Percentiles rank a stretch among this genome's conserved stretches.
Conservation (phyloP, 148 eudicot species). For the Pharnaceum exiguum region DNA sequence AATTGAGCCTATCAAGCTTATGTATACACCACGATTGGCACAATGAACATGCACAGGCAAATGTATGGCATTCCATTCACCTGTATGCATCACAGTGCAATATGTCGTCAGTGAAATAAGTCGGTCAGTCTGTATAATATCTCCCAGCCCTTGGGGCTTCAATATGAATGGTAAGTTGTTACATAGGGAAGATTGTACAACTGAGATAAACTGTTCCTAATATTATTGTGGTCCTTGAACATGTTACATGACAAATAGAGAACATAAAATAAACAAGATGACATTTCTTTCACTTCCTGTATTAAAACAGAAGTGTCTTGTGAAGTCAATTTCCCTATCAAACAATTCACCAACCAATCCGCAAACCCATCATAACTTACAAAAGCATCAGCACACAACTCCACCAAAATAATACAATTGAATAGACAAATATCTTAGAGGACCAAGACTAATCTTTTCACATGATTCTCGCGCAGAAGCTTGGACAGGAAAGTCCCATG, state of each 20-base stretch:
- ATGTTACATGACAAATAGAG: slow-evolving; percentile 10
- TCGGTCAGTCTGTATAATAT: no score
- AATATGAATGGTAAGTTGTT: no score
- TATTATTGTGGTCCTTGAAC: slow-evolving; percentile 7
- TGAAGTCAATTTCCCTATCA: not conserved
- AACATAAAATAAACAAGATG: not conserved
- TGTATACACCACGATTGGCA: no score
- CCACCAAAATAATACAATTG: slow-evolving; percentile 19
- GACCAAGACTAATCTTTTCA: not conserved
- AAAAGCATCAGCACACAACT: not conserved
- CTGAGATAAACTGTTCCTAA: no score
- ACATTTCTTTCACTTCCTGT: slow-evolving; percentile 12
- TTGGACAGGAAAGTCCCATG: no score
- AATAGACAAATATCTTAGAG: slow-evolving; percentile 2
- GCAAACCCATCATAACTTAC: slow-evolving; percentile 9
- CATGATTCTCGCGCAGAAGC: not conserved
- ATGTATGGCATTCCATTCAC: no score
- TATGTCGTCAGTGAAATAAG: no score
- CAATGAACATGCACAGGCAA: no score
- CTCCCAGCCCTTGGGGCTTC: no score
- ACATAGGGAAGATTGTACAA: no score
- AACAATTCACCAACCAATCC: slow-evolving; percentile 9
- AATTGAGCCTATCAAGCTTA: no score
- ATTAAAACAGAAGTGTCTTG: slow-evolving; percentile 5
- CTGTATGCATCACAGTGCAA: no score